These are phyloP conservation scores for Neltuma alba DNA, from an alignment of 306 rosid genomes.

Conservation along the genomic window DNA sequence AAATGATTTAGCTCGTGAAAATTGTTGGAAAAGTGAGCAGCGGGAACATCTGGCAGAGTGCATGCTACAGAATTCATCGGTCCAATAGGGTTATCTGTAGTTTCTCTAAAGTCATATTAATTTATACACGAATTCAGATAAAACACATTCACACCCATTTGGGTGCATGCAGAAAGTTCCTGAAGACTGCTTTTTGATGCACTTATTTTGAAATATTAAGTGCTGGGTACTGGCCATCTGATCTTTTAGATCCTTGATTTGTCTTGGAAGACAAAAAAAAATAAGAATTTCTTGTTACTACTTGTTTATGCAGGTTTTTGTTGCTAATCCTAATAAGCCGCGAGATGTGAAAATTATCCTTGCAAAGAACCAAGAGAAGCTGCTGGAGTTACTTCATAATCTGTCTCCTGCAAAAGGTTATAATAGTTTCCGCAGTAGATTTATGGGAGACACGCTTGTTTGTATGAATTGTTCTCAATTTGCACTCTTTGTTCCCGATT, in stretches of 20 bases:
- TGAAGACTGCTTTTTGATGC: constrained; percentile 8
- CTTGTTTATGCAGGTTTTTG: constrained; percentile 68
- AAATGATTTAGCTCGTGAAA: constrained; percentile 12
- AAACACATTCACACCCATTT: constrained; percentile 2
- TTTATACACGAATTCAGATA: not conserved
- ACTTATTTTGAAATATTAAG: not conserved
- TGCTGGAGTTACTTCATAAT: constrained; percentile 73
- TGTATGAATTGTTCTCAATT: not conserved
- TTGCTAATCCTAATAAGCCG: constrained; percentile 92
- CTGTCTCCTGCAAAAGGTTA: constrained; percentile 88
- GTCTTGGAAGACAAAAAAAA: not conserved
- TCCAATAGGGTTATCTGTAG: not conserved
- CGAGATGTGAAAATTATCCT: constrained; percentile 78
- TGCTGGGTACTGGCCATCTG: not conserved
- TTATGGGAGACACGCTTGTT: constrained; percentile 10
- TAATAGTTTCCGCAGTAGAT: constrained; percentile 15
- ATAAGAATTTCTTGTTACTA: constrained; percentile 2
- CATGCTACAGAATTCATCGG: constrained; percentile 4
- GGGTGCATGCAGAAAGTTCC: constrained; percentile 1
- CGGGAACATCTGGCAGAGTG: constrained; percentile 11
- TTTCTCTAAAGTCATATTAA: not conserved
- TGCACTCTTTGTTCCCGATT: constrained; percentile 14
- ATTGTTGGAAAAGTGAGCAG: not conserved
- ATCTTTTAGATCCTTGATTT: not conserved
- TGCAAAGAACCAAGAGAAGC: constrained; percentile 75